A percentile compares a stretch with the other conserved stretches of the same genome.
phyloP scores from a whole-genome alignment of 306 rosid genomes.

The Acacia melanoxylon region DNA sequence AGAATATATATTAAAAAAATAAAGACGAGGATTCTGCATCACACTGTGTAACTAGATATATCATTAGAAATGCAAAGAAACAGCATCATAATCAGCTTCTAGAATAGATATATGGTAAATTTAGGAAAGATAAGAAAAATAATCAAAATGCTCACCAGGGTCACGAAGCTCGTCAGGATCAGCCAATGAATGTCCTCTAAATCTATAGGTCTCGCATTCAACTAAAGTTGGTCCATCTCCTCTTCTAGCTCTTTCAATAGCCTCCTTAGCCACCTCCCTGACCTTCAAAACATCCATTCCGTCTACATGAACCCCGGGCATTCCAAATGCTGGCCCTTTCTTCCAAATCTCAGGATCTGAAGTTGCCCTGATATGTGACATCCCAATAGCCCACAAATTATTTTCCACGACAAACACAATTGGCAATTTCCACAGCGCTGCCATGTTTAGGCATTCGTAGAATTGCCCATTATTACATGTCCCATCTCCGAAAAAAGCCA shows the following conservation, averaged over 20 bases:
- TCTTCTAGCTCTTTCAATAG: conserved; percentile 80
- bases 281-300: conserved; percentile 97
- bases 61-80: not conserved
- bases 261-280: conserved; percentile 88
- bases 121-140: conserved; percentile 14
- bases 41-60: not conserved
- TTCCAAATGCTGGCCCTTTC: conserved; percentile 91
- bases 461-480: conserved; percentile 89
- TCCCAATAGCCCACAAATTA: conserved; percentile 90
- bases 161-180: conserved; percentile 97
- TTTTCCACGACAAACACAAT: conserved; percentile 87
- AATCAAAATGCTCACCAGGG: conserved; percentile 59
- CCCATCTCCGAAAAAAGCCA: conserved; percentile 89
- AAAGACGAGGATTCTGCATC: not conserved
- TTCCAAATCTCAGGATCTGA: conserved; percentile 91
- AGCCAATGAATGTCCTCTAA: conserved; percentile 92
- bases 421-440: conserved; percentile 87
- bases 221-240: conserved; percentile 92
- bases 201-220: conserved; percentile 87
- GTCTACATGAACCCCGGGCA: conserved; percentile 89
- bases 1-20: not conserved
- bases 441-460: conserved; percentile 90
- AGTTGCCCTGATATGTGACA: conserved; percentile 86
- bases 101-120: not conserved
- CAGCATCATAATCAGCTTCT: not conserved